Conservation (phyloP, 148 eudicot species). For the Rhododendron mucronatum region DNA sequence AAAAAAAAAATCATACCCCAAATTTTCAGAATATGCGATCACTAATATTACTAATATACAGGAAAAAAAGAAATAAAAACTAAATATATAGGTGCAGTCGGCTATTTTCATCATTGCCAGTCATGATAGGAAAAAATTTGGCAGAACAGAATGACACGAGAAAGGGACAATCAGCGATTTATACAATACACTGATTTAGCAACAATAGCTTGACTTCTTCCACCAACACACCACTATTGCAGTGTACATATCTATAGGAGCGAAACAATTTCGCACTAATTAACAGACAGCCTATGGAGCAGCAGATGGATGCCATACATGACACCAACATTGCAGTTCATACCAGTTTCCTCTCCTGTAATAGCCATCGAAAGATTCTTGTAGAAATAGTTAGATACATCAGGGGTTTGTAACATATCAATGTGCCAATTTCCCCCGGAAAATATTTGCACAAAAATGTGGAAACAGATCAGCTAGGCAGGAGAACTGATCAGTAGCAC, state of each 20-base stretch:
- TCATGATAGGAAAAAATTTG: too few relatives aligned
- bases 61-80: too few relatives aligned
- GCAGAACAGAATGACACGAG: not conserved
- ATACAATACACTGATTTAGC: not conserved
- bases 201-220: not conserved
- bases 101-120: too few relatives aligned
- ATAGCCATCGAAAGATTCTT: not conserved
- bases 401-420: not conserved
- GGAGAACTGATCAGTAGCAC: too few relatives aligned
- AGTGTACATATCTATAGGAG: not conserved
- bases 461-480: too few relatives aligned
- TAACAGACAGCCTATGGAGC: not conserved
- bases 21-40: too few relatives aligned
- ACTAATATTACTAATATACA: too few relatives aligned
- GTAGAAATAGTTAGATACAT: not conserved
- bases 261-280: not conserved
- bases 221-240: not conserved
- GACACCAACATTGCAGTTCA: not conserved
- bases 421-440: constrained; percentile 51
- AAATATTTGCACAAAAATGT: too few relatives aligned
- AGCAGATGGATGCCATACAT: not conserved
- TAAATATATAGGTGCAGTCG: too few relatives aligned
- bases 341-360: not conserved
- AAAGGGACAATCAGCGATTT: not conserved
- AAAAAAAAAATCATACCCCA: too few relatives aligned